Base-by-base conservation (phyloP, 2,329 filamentous ascomycete species). In the Elsinoe ampelina region DNA sequence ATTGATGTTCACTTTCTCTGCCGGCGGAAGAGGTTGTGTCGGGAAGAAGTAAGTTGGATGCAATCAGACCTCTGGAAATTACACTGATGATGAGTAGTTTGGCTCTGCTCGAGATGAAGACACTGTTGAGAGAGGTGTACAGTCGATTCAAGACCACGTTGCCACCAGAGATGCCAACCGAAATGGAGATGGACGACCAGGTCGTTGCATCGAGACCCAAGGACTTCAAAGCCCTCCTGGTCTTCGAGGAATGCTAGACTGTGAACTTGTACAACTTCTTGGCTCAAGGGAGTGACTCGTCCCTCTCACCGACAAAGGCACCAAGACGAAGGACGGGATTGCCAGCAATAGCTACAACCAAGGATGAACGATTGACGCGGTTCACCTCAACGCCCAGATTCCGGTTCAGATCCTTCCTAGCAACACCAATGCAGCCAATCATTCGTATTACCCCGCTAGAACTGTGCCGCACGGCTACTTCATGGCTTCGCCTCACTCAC, bases 61-160 rank as follows among this genome's bases (percentile, higher is more conserved):
- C 50, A 22, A n/a, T 5, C 41, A 3, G 15, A 45, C 34, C 26
- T 10, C 7, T 39, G 22, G 7, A 38, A 5, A 7, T 5, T 26
- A 13, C 4, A 39, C 42, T 57, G 6, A 57, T 12, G 19, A 12
- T 2, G 1, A 13, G 1, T 11, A 58, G 56, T 48, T 38, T 60
- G 17, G 59, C 59, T 32, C n/a, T 60, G 41, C 57, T 58, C 11
- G 59, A 60, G 54, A 60, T 60, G 57, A 60, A 60, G 54, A 57
- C 57, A 15, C 32, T 60, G 12, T 11, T 60, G 26, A 30, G 54
- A 41, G 57, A 58, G 30, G 57, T 60, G 1, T 60, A 60, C 41
- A 39, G 43, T 8, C 13, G 35, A 7, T 60, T 52, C 36, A 42
- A 17, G 12, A 60, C 59, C 0, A 38, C 20, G 5, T 15, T 58